These are phyloP conservation scores for Citrus medica DNA, from an alignment of 345 rosid species.

Conservation along the genomic window DNA sequence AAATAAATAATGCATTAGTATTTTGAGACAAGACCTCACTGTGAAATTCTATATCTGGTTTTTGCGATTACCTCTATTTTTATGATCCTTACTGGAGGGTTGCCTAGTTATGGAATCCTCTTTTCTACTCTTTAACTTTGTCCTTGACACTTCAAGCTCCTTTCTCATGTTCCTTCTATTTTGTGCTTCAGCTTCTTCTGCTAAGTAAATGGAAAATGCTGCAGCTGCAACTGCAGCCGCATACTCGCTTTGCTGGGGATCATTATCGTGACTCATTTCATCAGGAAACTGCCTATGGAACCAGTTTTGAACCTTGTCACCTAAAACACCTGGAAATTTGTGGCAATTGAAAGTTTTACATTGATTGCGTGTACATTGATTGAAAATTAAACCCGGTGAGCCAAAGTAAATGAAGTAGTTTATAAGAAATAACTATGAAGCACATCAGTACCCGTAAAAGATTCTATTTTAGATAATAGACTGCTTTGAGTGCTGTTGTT, in stretches of 20 bases:
- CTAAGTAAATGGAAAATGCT: constrained; percentile 40
- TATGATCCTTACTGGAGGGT: constrained; percentile 25
- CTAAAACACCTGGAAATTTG: constrained; percentile 19
- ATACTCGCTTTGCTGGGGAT: constrained; percentile 31
- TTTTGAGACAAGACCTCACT: background rate
- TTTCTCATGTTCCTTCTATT: constrained; percentile 30
- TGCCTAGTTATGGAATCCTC: constrained; percentile 12
- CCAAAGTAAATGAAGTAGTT: background rate
- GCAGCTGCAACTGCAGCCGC: constrained; percentile 63
- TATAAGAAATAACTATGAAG: background rate
- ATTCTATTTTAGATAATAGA: background rate
- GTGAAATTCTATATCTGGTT: background rate
- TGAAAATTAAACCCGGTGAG: background rate
- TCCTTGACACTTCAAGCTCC: constrained; percentile 31
- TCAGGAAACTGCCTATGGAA: constrained; percentile 33
- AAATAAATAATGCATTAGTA: background rate
- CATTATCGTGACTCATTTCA: constrained; percentile 29
- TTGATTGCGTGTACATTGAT: background rate
- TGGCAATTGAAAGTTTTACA: background rate
- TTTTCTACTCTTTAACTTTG: constrained; percentile 16
- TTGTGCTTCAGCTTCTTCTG: constrained; percentile 37
- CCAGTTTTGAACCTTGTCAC: constrained; percentile 36
- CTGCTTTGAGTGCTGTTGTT: background rate
- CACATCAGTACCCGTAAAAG: background rate
- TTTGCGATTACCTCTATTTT: constrained; percentile 11